These are phyloP conservation scores for Oryza brachyantha DNA, from an alignment of 176 grass and related monocot genomes.

Conservation along the genomic window DNA sequence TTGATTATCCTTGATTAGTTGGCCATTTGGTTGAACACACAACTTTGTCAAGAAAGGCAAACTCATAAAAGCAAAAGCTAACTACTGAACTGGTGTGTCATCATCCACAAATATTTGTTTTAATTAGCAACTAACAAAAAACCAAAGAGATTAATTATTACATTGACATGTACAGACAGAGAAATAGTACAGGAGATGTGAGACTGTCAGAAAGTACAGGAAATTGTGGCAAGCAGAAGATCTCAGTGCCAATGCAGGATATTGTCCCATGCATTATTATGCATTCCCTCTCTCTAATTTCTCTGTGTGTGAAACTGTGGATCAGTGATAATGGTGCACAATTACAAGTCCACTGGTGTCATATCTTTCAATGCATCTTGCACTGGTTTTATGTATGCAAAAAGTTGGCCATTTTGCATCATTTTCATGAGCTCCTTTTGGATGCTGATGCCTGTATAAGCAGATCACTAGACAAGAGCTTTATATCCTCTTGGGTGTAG, in stretches of 20 bases:
- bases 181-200: background rate
- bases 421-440: slow-evolving; percentile 8
- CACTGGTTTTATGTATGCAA: background rate
- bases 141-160: background rate
- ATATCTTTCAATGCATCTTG: background rate
- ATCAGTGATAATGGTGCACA: background rate
- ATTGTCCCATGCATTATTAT: background rate
- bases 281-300: background rate
- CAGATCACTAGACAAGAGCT: background rate
- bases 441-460: background rate
- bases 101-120: slow-evolving; percentile 3
- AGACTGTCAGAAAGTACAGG: background rate
- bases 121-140: background rate
- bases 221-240: background rate
- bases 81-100: background rate
- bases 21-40: background rate
- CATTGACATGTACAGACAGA: background rate
- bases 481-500: background rate
- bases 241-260: background rate
- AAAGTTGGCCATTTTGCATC: background rate
- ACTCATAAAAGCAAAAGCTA: background rate
- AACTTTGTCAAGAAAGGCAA: slow-evolving; percentile 17
- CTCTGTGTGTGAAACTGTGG: background rate
- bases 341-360: background rate
- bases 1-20: background rate